These are phyloP conservation scores for Inga leiocalycina DNA, from an alignment of 306 rosid species.

Conservation along the genomic window DNA sequence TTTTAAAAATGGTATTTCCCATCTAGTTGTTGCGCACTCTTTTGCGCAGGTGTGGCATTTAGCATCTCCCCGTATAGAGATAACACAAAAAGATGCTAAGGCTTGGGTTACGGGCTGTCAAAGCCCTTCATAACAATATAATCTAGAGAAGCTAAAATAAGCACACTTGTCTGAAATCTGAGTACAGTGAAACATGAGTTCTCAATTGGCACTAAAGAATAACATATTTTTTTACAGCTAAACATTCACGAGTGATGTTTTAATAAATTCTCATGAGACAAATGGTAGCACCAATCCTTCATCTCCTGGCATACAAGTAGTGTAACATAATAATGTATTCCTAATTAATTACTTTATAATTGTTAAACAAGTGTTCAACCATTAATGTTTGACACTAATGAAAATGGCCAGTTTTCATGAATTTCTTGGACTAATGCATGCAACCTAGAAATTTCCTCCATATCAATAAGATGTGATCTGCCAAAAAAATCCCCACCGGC, in stretches of 20 bases:
- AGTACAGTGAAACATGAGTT: not conserved
- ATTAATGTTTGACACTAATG: constrained; percentile 8
- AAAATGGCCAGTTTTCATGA: constrained; percentile 22
- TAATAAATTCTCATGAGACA: not conserved
- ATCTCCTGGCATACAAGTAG: not conserved
- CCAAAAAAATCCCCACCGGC: not conserved
- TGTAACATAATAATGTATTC: not conserved
- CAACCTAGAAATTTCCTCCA: constrained; percentile 15
- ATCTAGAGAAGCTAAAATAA: too few species aligned
- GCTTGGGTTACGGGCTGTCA: too few species aligned
- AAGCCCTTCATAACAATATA: too few species aligned
- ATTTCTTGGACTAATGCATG: constrained; percentile 20
- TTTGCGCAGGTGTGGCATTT: constrained; percentile 8
- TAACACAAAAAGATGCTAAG: too few species aligned
- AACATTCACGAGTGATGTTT: not conserved
- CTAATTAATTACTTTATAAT: not conserved
- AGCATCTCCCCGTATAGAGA: not conserved
- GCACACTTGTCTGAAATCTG: too few species aligned
- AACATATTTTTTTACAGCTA: not conserved
- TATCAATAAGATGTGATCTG: constrained; percentile 17
- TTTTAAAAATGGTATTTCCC: constrained; percentile 26
- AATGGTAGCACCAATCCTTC: not conserved
- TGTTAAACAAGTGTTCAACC: constrained; percentile 8
- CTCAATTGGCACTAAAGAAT: not conserved
- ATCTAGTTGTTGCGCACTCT: constrained; percentile 27